A percentile compares a stretch with the other conserved stretches of the same genome.
These are phyloP conservation scores for Puccinia horiana DNA, from an alignment of 1,284 basidiomycete genomes.

Conservation along the genomic window DNA sequence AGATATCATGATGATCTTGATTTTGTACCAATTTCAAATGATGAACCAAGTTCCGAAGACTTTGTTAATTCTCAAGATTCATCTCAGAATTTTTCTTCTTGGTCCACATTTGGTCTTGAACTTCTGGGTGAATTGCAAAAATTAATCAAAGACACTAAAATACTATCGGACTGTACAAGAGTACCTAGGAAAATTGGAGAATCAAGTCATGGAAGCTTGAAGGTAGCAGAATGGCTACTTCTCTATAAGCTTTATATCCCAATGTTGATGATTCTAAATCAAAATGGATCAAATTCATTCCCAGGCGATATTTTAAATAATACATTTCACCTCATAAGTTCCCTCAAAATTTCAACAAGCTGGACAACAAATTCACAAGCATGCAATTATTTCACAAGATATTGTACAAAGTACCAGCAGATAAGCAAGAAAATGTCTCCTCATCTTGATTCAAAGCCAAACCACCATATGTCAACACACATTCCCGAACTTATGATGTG, in stretches of 20 bases:
- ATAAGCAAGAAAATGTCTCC: too few species aligned
- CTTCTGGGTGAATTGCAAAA: not conserved
- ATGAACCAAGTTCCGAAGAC: not conserved
- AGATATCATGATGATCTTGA: conserved; percentile 21
- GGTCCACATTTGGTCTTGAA: not conserved
- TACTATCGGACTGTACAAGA: conserved; percentile 17
- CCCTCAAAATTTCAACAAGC: too few species aligned
- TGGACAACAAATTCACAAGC: too few species aligned
- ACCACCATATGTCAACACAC: too few species aligned
- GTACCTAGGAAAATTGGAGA: too few species aligned
- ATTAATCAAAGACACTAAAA: not conserved
- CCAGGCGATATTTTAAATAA: not conserved
- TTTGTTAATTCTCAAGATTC: not conserved
- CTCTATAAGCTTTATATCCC: conserved; percentile 24
- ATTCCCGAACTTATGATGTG: too few species aligned
- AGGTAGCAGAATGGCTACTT: conserved; percentile 24
- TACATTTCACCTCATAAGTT: too few species aligned
- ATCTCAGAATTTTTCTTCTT: not conserved
- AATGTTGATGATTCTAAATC: not conserved
- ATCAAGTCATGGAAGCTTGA: conserved; percentile 16
- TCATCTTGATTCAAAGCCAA: too few species aligned
- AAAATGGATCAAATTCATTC: not conserved
- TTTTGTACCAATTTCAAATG: conserved; percentile 3
- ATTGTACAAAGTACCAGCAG: too few species aligned
- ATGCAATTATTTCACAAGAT: too few species aligned